phyloP scores from a whole-genome alignment of 805 yeast species.

The Grigorovia jiainica region DNA sequence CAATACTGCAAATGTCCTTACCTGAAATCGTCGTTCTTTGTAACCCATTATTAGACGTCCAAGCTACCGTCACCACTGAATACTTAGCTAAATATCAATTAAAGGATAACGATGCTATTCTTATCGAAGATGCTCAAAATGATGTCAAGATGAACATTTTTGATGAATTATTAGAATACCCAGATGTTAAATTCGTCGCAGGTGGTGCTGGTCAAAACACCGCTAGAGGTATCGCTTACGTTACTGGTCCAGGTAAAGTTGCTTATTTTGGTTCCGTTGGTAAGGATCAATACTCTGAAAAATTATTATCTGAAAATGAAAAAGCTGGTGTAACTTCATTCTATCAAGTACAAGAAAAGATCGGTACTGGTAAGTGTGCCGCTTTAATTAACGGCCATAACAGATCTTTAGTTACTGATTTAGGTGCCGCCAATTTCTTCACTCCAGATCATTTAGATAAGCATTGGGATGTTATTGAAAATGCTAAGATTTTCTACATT shows the following conservation, averaged over 20 bases:
- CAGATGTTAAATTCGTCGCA: slow-evolving; percentile 66
- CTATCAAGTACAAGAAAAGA: slow-evolving; percentile 68
- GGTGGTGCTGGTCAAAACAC: slow-evolving; percentile 99
- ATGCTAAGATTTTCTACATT: slow-evolving; percentile 75
- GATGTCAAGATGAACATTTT: slow-evolving; percentile 79
- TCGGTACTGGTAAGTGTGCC: slow-evolving; percentile 96
- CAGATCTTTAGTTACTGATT: slow-evolving; percentile 91
- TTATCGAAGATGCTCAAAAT: slow-evolving; percentile 46
- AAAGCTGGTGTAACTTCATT: slow-evolving; percentile 81
- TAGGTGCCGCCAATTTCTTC: slow-evolving; percentile 97
- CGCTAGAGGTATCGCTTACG: slow-evolving; percentile 95
- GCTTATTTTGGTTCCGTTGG: slow-evolving; percentile 96
- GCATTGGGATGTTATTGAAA: slow-evolving; percentile 80
- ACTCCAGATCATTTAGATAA: slow-evolving; percentile 76
- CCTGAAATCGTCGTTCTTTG: slow-evolving; percentile 67
- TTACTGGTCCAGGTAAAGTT: slow-evolving; percentile 72
- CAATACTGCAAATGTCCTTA: slow-evolving; percentile 6
- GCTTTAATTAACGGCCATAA: slow-evolving; percentile 80
- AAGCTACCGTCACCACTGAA: slow-evolving; percentile 58
- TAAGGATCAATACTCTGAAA: slow-evolving; percentile 76
- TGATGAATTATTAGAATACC: slow-evolving; percentile 59
- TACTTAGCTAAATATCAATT: slow-evolving; percentile 73
- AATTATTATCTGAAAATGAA: slow-evolving; percentile 72
- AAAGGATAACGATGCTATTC: slow-evolving; percentile 89
- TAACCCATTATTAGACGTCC: slow-evolving; percentile 84